Percentiles rank a stretch among this genome's conserved stretches.
Evolutionary conservation across 2,329 filamentous ascomycete genomes (phyloP).

Genomic region (Penicillium sp.): DNA sequence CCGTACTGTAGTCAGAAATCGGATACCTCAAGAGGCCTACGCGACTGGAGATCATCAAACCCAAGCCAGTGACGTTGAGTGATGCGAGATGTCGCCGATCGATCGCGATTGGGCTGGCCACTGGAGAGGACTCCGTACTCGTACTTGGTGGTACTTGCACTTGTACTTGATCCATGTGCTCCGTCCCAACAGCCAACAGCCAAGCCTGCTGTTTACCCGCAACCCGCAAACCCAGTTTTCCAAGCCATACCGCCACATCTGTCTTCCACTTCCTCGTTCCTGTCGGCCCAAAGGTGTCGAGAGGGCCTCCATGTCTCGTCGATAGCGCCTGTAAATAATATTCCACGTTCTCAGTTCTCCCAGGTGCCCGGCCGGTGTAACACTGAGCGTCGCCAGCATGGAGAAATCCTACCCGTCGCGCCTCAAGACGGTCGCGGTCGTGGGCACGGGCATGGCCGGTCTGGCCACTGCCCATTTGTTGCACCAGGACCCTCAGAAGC

Average conservation of each 20-base stretch:
- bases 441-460: conserved; percentile 54
- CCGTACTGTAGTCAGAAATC: background rate
- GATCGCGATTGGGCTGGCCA: background rate
- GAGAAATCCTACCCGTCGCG: background rate
- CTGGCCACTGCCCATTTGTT: conserved; percentile 51
- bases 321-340: background rate
- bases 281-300: background rate
- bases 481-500: conserved; percentile 38
- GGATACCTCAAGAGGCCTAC: background rate
- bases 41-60: background rate
- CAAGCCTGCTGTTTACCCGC: conserved; percentile 1
- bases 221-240: conserved; percentile 1
- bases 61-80: background rate
- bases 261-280: background rate
- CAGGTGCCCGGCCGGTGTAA: background rate
- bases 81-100: conserved; percentile 1
- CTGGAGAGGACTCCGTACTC: background rate
- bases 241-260: background rate
- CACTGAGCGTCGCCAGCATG: background rate
- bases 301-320: background rate
- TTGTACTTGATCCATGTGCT: background rate
- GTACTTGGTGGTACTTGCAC: background rate
- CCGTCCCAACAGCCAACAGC: background rate
- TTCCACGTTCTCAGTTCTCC: too few relatives aligned
- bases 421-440: conserved; percentile 43